A percentile compares a stretch with the other conserved stretches of the same genome.
phyloP scores from a whole-genome alignment of 1,284 basidiomycete species.

The Cutaneotrichosporon sp. region DNA sequence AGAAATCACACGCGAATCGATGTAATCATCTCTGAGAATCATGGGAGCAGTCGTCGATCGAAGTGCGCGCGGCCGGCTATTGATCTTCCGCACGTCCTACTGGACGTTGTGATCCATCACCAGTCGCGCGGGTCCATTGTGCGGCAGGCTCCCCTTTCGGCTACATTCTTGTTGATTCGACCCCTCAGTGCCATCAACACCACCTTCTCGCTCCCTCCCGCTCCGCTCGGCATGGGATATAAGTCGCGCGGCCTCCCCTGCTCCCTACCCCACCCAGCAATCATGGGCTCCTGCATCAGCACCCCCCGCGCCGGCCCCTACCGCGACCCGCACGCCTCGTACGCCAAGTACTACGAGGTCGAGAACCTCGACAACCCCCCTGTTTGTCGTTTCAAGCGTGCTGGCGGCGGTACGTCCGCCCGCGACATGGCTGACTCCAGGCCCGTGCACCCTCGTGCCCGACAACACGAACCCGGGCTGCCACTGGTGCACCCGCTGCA shows the following conservation, averaged over 20 bases:
- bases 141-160: background rate
- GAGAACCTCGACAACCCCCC: background rate
- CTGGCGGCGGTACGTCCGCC: background rate
- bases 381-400: background rate
- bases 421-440: background rate
- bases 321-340: background rate
- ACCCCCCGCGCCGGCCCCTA: no score
- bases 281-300: background rate
- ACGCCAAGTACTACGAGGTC: background rate
- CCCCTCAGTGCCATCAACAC: background rate
- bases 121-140: background rate
- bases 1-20: no score
- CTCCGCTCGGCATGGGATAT: background rate
- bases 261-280: no score
- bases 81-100: no score
- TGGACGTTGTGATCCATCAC: no score
- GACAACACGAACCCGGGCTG: background rate
- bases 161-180: background rate
- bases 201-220: background rate
- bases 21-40: no score
- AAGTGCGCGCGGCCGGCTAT: no score
- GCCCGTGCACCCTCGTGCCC: background rate
- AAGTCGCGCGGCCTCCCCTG: no score
- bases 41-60: no score
- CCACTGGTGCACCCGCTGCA: background rate